Base-by-base conservation (phyloP, 495 filamentous ascomycete species). In the Monascus purpureus region DNA sequence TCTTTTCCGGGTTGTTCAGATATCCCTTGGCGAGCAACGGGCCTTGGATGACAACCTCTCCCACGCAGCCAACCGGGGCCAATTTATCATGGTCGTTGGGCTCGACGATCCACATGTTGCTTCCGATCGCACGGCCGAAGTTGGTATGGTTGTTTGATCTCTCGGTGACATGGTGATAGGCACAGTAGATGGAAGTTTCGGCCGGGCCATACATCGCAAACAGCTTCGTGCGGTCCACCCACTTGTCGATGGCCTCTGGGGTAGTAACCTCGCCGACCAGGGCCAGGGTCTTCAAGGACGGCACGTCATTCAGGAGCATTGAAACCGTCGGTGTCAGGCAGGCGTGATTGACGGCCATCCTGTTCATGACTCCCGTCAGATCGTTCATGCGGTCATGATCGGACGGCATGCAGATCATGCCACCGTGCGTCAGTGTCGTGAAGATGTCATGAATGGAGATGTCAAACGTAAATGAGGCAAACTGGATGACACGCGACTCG, bases 11-110 rank as follows among this genome's bases (percentile, higher is more conserved):
- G 17, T 70, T 59, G 17, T 63, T 59, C 17, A 71, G 39, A 33
- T 73, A 75, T 2, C 65, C 66, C 25, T 58, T 49, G 22, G 57
- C 67, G 15, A 75, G 56, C 20, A 66, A 57, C 0, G 65, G 63
- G 0, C 70, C 68, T 40, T 72, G 62, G n/a, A 75, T 51, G 11
- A 68, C 52, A 13, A 75, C 36, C 39, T 73, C 70, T 1, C 70
- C 70, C 2, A 66, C 54, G 6, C 52, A 57, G 16, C 70, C 70
- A 11, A 73, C 48, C 2, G 68, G 65, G 33, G 56, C 48, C 3
- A 69, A 51, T 8, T 36, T 39, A 4, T 67, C 44, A 24, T 65
- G 57, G 29, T 67, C 45, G 12, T 62, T 45, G 2, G 62, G 57
- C 25, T 71, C 55, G 8, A 59, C 53, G 22, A 75, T 55, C 65